Conservation (phyloP, 257 asterid species). For the Solanum bukasovii region DNA sequence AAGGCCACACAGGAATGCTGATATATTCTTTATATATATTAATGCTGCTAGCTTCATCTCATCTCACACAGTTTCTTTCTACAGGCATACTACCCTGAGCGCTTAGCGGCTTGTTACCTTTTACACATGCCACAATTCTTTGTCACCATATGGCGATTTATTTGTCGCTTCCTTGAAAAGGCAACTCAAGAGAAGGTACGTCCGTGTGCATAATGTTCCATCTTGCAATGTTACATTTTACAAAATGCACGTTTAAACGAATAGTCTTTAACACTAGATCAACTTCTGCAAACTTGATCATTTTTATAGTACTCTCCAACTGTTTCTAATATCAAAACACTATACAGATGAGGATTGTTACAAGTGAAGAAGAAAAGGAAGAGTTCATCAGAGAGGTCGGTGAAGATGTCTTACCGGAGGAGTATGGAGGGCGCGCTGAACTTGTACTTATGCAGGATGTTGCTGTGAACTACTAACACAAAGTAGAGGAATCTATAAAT, state of each 20-base stretch:
- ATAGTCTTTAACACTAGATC: background rate
- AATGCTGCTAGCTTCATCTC: background rate
- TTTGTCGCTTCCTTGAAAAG: slow-evolving; percentile 61
- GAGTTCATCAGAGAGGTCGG: slow-evolving; percentile 36
- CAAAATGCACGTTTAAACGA: background rate
- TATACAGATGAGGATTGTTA: slow-evolving; percentile 46
- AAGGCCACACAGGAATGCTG: background rate
- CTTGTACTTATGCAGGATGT: slow-evolving; percentile 44
- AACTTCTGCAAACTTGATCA: background rate
- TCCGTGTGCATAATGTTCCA: background rate
- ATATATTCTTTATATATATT: background rate
- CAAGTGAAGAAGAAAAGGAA: slow-evolving; percentile 41
- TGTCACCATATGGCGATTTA: slow-evolving; percentile 52
- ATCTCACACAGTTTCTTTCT: background rate
- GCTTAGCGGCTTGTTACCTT: slow-evolving; percentile 50
- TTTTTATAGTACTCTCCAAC: background rate
- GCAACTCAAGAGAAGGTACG: slow-evolving; percentile 59
- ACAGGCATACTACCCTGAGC: slow-evolving; percentile 73
- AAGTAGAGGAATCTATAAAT: background rate
- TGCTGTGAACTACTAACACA: slow-evolving; percentile 9
- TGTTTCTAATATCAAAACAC: background rate
- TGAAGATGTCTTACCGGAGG: slow-evolving; percentile 61
- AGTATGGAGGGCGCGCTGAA: slow-evolving; percentile 60
- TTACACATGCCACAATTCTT: slow-evolving; percentile 69
- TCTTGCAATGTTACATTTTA: background rate